phyloP scores from a whole-genome alignment of 176 grass and related monocot species.

The Phoenix roebelenii region DNA sequence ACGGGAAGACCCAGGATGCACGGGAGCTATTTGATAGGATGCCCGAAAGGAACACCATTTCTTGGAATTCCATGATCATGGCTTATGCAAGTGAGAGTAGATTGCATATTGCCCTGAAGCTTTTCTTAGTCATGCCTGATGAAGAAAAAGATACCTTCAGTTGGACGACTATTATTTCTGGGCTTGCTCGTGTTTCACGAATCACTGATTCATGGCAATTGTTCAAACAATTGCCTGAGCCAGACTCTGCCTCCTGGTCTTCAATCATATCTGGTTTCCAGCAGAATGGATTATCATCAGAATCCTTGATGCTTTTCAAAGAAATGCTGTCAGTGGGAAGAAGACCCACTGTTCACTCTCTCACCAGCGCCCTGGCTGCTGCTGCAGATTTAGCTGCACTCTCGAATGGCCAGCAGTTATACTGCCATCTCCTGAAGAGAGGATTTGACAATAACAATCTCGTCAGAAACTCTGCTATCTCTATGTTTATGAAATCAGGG shows the following conservation, averaged over 20 bases:
- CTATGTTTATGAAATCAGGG: constrained; percentile 2
- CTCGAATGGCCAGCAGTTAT: background rate
- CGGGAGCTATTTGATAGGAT: background rate
- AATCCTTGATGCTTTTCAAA: background rate
- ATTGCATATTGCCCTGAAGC: background rate
- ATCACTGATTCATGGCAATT: background rate
- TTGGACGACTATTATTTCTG: background rate
- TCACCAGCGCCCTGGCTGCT: background rate
- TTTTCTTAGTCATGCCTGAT: background rate
- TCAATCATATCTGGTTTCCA: background rate
- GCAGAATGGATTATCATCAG: background rate
- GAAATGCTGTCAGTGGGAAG: background rate
- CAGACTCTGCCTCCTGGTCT: background rate
- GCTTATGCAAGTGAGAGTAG: background rate
- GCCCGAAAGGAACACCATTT: background rate
- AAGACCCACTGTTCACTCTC: background rate
- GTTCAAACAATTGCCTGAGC: background rate
- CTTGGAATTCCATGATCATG: constrained; percentile 5
- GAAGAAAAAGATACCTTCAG: background rate
- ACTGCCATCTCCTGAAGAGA: background rate
- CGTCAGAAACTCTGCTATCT: constrained; percentile 3
- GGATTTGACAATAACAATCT: background rate
- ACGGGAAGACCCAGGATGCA: background rate
- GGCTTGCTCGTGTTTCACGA: background rate
- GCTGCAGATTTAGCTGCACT: constrained; percentile 2